A percentile compares a stretch with the other conserved stretches of the same genome.
phyloP scores from a whole-genome alignment of 2,329 filamentous ascomycete genomes.

The Pyrenophora tritici-repentis region DNA sequence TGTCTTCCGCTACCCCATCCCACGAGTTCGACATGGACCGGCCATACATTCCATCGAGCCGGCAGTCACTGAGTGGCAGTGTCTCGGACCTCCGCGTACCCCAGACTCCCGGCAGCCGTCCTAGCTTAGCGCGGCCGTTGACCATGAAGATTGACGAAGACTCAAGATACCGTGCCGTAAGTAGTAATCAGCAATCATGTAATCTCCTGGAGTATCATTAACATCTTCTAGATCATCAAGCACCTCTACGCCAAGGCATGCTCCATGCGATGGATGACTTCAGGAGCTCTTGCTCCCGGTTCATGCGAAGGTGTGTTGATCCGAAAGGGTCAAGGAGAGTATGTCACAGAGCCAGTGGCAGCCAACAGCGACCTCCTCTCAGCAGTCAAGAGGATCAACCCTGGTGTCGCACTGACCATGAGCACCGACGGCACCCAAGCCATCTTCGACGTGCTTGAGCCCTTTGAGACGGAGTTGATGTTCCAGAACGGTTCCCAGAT shows the following conservation, averaged over 20 bases:
- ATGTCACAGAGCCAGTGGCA: conserved; percentile 59
- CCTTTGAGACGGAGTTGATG: conserved; percentile 51
- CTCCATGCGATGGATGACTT: conserved; percentile 31
- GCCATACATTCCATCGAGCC: conserved; percentile 10
- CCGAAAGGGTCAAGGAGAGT: conserved; percentile 68
- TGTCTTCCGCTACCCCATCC: conserved; percentile 12
- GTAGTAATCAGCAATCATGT: background rate
- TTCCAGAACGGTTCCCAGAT: conserved; percentile 51
- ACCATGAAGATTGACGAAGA: conserved; percentile 33
- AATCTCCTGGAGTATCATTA: background rate
- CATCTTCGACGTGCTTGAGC: conserved; percentile 50
- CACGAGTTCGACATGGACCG: conserved; percentile 8
- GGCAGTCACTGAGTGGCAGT: conserved; percentile 18
- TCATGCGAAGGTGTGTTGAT: conserved; percentile 68
- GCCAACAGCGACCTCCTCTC: conserved; percentile 48
- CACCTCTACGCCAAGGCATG: conserved; percentile 33
- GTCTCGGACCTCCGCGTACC: conserved; percentile 10
- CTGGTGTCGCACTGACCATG: conserved; percentile 57
- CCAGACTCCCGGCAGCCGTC: conserved; percentile 15
- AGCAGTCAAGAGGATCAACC: conserved; percentile 53
- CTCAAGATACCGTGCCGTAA: conserved; percentile 30
- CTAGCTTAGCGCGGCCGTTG: conserved; percentile 14
- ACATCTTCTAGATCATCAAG: conserved; percentile 31
- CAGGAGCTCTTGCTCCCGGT: conserved; percentile 14
- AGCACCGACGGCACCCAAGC: conserved; percentile 54